Evolutionary conservation across 179 eudicot species (phyloP), one percentile per base, ranked within the genome.

Genomic region (Dionaea muscipula): DNA sequence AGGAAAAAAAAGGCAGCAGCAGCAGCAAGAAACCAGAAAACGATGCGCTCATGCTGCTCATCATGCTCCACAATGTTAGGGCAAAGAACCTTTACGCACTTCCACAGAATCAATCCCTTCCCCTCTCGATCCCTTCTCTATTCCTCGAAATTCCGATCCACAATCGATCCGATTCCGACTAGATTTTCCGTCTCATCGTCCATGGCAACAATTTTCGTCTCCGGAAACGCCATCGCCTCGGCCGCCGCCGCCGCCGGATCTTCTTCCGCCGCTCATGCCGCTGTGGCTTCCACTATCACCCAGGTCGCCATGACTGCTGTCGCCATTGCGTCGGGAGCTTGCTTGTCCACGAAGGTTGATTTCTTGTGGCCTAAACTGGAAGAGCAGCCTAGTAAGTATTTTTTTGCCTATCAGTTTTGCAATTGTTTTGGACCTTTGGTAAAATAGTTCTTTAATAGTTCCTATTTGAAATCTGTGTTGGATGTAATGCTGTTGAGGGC

Each of bases 251-350:
- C 77, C 0, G 76, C 61, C 2, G 57, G 78, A 0, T 66, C 91
- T 0, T 59, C 85, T 7, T 61, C 65, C 0, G 20, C 68, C 7
- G 71, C 72, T 35, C 97, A 89, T 44, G 93, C 86, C 24, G 95
- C 95, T 15, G 95, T 89, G 24, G 46, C 86, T 19, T 81, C 94
- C 16, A 93, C 97, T 33, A 86, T 90, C 1, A 83, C 95, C 0
- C 93, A 86, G 59, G 83, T 90, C 48, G 95, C 95, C 15, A 94
- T 90, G 24, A 81, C 94, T 5, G 97, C 97, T 8, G 94, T 90
- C 7, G 97, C 97, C 2, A 83, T 90, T 26, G 97, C 95, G n/a
- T 90, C 97, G 0, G 95, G 97, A 0, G 97, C 97, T 62, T 90
- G 97, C 58, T 81, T 90, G 24, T 83, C 95, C 1, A 90, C 95